Base-by-base conservation (phyloP, 108 stramenopile species). In the Tribonema minus region DNA sequence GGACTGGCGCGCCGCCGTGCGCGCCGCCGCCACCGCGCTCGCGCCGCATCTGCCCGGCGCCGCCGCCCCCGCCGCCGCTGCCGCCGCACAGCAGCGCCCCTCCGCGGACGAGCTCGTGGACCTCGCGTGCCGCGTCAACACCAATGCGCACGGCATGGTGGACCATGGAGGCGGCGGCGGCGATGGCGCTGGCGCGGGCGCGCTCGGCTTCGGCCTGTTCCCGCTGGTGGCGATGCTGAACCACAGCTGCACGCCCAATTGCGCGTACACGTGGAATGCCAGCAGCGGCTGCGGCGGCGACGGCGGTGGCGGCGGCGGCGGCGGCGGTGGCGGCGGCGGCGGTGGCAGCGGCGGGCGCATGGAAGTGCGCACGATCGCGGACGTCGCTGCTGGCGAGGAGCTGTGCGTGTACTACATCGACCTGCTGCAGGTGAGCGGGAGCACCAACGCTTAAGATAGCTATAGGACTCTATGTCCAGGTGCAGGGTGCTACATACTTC, bases 191-290 rank as follows among this genome's bases (percentile, higher is more conserved):
- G 41, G 58, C 7, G 23, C 46, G 27, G 72, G 67, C 65, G 63
- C 65, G 9, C 33, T 70, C 30, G 80, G 80, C 54, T 34, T 72
- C 4, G 80, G 80, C 3, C 23, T 81, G 54, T 81, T 81, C 33
- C 80, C 80, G 1, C 37, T 71, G 12, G 0, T 59, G n/a, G 80
- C 80, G 37, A 64, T 70, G 70, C 34, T 81, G 9, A 81, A 81
- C 65, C 80, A 81, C 65, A 29, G 64, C 7, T 81, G 80, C 25
- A 38, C 54, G 12, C 80, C 80, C 35, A 81, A 81, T 64, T 71
- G 71, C 71, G 65, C 71, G 34, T 81, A 71, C 46, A 36, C 60
- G 9, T 81, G 61, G 58, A 26, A 66, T 31, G 58, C 64, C 39
- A 37, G 59, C n/a, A n/a, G n/a, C n/a, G n/a, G n/a, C n/a, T n/a